Evolutionary conservation across 1,284 basidiomycete species (phyloP), one percentile per base, ranked within the genome.

Genomic region (Lignosus rhinocerotis): DNA sequence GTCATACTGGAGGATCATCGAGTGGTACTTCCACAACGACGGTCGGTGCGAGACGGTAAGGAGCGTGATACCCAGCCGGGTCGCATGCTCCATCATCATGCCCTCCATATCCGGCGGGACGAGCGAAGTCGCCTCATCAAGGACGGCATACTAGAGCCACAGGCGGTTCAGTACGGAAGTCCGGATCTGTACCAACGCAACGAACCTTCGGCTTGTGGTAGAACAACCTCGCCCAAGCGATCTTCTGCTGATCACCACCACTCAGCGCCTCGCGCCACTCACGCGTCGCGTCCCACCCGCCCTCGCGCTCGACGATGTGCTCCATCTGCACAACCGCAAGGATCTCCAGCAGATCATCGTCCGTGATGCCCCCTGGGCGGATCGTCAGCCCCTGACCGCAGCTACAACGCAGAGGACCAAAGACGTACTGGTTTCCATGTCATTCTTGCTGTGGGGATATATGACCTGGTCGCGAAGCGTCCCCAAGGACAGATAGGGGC

Each of bases 201-300:
- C 73, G 61, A 66, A 88, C 93, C 81, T 94, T 95, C 17, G 96
- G 96, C 63, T 83, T 81, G 73, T 99, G 96, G 75, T 98, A 99
- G 75, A 98, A 99, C 64, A 99, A 74, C 61, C 96, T 80, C 6
- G 95, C 96, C 94, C 97, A 98, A 0, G 96, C 96, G 61, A 99
- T 92, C 73, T 96, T 90, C 74, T 92, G 90, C 69, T 93, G 88
- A 69, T 92, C 91, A 33, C 90, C 92, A 2, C 92, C 96, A 65
- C 91, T 94, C 34, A 99, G 77, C 1, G 93, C 87, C 72, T 97
- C 95, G 60, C 93, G 82, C 96, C 96, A 99, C 69, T 98, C 96
- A 55, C 90, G 83, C 33, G 85, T 83, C 1, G 82, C 80, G 68
- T 94, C 91, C 95, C 95, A 98, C 14, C 96, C 96, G 11, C 96